Evolutionary conservation across 805 yeast genomes (phyloP).

Genomic region (Komagataella ulmi): DNA sequence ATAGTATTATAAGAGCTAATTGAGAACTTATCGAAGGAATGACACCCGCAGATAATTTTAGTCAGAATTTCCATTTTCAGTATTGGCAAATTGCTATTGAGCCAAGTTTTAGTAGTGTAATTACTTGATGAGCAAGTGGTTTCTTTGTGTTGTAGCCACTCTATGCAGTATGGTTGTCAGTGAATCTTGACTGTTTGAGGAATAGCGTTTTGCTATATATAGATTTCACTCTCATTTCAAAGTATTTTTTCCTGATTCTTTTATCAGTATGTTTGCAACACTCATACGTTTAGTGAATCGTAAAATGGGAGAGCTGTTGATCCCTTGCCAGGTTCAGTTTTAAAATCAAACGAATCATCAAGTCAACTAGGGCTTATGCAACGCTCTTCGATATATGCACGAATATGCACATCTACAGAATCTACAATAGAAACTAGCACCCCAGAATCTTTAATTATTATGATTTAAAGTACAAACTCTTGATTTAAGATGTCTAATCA

Average conservation of each 20-base stretch:
- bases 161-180: background rate
- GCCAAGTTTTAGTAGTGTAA: background rate
- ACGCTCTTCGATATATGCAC: background rate
- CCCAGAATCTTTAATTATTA: background rate
- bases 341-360: background rate
- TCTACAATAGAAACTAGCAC: background rate
- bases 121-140: background rate
- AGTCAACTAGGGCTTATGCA: background rate
- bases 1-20: background rate
- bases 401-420: background rate
- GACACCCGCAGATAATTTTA: background rate
- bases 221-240: background rate
- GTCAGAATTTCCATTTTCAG: background rate
- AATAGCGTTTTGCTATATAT: background rate
- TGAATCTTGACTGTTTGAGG: background rate
- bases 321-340: no score
- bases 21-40: background rate
- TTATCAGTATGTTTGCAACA: no score
- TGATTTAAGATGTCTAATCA: background rate
- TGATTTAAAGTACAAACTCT: background rate
- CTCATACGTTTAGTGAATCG: no score
- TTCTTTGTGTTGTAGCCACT: background rate
- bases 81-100: background rate
- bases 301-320: no score
- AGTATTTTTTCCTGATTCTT: no score